phyloP scores from a whole-genome alignment of 2,329 filamentous ascomycete species.

The Dryadomyces quercus-mongolicae region DNA sequence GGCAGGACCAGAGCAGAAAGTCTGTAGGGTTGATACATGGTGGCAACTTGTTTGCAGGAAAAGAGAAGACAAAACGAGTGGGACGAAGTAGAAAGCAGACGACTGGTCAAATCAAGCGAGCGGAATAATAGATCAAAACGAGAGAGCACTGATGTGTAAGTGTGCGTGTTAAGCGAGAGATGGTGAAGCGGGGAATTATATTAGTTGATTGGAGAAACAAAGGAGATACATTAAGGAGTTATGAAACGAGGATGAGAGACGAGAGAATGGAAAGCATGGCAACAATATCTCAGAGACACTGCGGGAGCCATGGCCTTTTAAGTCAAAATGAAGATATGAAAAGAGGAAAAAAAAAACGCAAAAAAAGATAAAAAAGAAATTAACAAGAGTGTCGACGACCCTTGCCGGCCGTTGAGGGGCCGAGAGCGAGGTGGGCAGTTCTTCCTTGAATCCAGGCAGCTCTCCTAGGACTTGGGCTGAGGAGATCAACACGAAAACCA shows the following conservation, averaged over 20 bases:
- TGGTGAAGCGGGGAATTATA: no score
- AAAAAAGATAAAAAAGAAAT: no score
- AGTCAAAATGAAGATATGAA: neutral
- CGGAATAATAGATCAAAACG: no score
- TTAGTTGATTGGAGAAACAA: no score
- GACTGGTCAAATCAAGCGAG: no score
- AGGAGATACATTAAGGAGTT: neutral
- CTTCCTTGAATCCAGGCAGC: no score
- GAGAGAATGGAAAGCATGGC: neutral
- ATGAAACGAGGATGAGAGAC: no score
- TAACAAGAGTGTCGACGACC: no score
- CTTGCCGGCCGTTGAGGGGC: neutral
- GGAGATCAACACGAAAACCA: neutral
- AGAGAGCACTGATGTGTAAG: neutral
- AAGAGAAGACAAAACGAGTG: neutral
- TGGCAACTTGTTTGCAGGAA: neutral
- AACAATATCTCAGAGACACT: neutral
- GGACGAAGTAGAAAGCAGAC: neutral
- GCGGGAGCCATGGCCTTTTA: neutral
- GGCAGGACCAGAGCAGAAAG: conserved; percentile 2
- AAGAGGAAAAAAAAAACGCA: neutral
- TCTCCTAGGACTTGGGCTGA: neutral
- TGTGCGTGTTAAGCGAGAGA: neutral
- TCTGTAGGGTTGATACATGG: conserved; percentile 1
- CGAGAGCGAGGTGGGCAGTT: no score